Evolutionary conservation across 352 stramenopile species (phyloP), one percentile per base, ranked within the genome.

Genomic region (Phytophthora foliorum): DNA sequence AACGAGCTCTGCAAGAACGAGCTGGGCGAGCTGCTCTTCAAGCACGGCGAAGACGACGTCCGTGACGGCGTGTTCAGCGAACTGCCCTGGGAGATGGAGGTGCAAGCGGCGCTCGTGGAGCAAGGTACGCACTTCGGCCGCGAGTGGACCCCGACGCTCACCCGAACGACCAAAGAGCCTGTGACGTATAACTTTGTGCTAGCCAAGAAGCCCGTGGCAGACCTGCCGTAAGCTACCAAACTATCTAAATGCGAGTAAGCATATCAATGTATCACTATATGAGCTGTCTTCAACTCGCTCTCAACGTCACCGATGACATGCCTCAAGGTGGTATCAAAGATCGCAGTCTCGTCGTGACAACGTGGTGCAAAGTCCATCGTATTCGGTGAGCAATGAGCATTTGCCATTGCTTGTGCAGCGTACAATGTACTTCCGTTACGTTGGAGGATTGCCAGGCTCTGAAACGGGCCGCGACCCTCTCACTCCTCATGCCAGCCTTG

Each of bases 31-130:
- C 24, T 50, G 36, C 50, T 80, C 13, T 68, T 85, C 36, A 78
- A 81, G 27, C 78, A 88, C 39, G 78, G 78, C 11, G 82, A 91
- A 31, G 72, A 88, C 19, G 68, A 91, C 46, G 69, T 82, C 0
- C 32, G 57, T 4, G 44, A 77, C 0, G 82, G 82, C 57, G 77
- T 89, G 14, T 73, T 91, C 51, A 69, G 63, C 17, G 51, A 82
- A 44, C 51, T 86, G 10, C 44, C 80, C 4, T 91, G 78, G 80
- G 46, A 83, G 8, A 61, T 90, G 42, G 29, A 80, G 11, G 53
- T 89, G 46, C 55, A 75, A 24, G 67, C 74, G 11, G 41, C 59
- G 6, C 42, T 86, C 8, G 34, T 49, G 14, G 38, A 79, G 10
- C 39, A 63, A 27, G 62, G 57, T 14, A 69, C 60, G 31, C 60